Base-by-base conservation (phyloP, 2,329 filamentous ascomycete genomes). In the Triangularia setosa region DNA sequence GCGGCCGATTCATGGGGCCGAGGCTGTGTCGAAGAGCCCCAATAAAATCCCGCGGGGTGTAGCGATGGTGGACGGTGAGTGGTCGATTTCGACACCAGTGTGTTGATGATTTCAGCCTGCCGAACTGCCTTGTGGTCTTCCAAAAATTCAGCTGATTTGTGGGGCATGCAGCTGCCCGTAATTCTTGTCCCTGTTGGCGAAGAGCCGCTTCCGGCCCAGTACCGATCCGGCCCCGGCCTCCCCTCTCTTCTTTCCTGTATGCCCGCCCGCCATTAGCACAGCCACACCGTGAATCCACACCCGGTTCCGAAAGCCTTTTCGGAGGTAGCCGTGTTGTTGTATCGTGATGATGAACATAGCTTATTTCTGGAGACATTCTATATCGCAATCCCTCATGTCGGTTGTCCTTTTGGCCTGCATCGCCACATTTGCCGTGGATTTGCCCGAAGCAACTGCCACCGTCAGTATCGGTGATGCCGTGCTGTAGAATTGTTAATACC, bases 11-110 rank as follows among this genome's bases (percentile, higher is more conserved):
- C 7, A 18, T 16, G 61, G 58, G 63, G 61, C 64, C 64, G 62
- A 52, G 66, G 66, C 64, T 66, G 64, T 66, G 64, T 56, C 48
- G 55, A 60, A 40, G 44, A 54, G 61, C 59, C 65, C 62, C 64
- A 61, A 53, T 60, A 27, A 21, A 23, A 28, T 56, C 59, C 63
- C 63, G 63, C 52, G 18, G 40, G n/a, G 21, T 35, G 35, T 40
- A 18, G 24, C 2, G 12, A 52, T 52, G 54, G 18, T 48, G 40
- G 18, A 8, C 27, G 54, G 23, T 65, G 58, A 67, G 58, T 65
- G 63, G 65, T 44, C 53, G n/a, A n/a, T 59, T 56, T 35, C 24
- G 23, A 18, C 27, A 40, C 8, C 35, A 56, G 57, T 56, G 33
- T 35, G 53, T 23, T 58, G 59, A 54, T 27, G 12, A 14, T 56